A percentile compares a stretch with the other conserved stretches of the same genome.
Conservation (phyloP, 495 filamentous ascomycete genomes). For the Darksidea phi region DNA sequence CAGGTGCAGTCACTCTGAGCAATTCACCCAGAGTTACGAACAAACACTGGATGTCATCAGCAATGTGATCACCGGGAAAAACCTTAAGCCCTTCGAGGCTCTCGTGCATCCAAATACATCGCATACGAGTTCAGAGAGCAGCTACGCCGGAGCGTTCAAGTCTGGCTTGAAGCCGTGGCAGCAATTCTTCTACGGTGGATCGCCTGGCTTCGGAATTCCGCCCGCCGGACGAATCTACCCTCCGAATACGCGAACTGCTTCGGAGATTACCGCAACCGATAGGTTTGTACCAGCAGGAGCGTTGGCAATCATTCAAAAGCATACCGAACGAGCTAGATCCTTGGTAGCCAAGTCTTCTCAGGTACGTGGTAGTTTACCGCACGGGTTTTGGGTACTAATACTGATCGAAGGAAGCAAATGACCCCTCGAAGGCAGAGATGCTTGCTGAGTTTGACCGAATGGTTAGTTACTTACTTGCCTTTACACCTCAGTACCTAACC, state of each 20-base stretch:
- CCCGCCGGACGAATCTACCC: background rate
- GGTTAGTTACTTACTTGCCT: background rate
- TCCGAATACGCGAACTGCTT: background rate
- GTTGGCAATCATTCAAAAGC: constrained; percentile 3
- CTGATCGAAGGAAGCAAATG: background rate
- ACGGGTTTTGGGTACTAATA: background rate
- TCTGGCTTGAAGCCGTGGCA: constrained; percentile 12
- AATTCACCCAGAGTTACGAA: background rate
- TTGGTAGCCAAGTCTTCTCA: background rate
- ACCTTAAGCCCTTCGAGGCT: background rate
- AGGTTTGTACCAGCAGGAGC: constrained; percentile 1
- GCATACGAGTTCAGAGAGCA: background rate
- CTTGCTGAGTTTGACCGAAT: background rate
- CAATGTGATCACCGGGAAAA: background rate
- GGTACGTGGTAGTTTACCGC: background rate
- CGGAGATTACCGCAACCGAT: background rate
- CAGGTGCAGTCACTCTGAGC: background rate
- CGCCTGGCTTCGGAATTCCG: constrained; percentile 11
- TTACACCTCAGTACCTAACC: background rate
- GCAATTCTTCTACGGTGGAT: constrained; percentile 11
- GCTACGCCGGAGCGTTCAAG: background rate
- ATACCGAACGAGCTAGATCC: background rate
- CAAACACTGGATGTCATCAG: constrained; percentile 5
- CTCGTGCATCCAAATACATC: background rate
- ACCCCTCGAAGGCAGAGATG: background rate